Conservation (phyloP, 2,329 filamentous ascomycete species). For the Thielaviopsis musarum region DNA sequence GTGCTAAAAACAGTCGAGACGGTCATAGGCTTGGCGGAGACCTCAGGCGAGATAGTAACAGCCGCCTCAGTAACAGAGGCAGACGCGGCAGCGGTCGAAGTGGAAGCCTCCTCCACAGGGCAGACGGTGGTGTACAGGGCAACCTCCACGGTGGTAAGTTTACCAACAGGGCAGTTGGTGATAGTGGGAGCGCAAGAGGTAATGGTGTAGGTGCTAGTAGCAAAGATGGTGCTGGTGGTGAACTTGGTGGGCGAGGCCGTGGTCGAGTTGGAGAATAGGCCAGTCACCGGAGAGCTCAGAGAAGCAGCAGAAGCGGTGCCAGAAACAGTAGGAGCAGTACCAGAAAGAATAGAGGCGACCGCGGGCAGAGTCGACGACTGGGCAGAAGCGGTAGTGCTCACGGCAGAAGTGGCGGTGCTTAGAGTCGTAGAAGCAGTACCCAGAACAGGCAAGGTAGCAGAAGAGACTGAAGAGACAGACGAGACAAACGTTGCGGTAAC, state of each 20-base stretch:
- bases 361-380: background rate
- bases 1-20: slow-evolving; percentile 38
- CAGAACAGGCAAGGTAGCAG: slow-evolving; percentile 1
- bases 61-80: background rate
- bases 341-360: background rate
- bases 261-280: slow-evolving; percentile 6
- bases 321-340: background rate
- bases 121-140: slow-evolving; percentile 24
- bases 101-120: slow-evolving; percentile 18
- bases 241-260: slow-evolving; percentile 9
- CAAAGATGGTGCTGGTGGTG: slow-evolving; percentile 18
- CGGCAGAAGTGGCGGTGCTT: background rate
- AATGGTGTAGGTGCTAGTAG: slow-evolving; percentile 18
- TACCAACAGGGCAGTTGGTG: slow-evolving; percentile 19
- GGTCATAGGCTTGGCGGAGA: slow-evolving; percentile 19
- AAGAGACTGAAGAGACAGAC: too few species aligned
- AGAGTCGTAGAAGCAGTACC: slow-evolving; percentile 8
- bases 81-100: slow-evolving; percentile 1
- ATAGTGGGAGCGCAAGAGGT: slow-evolving; percentile 18
- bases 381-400: background rate
- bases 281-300: slow-evolving; percentile 5
- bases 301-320: background rate
- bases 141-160: slow-evolving; percentile 15
- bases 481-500: too few species aligned
- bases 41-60: background rate